A percentile compares a stretch with the other conserved stretches of the same genome.
These are phyloP conservation scores for Emmonsiellopsis sp. DNA, from an alignment of 2,329 filamentous ascomycete species.

Conservation along the genomic window DNA sequence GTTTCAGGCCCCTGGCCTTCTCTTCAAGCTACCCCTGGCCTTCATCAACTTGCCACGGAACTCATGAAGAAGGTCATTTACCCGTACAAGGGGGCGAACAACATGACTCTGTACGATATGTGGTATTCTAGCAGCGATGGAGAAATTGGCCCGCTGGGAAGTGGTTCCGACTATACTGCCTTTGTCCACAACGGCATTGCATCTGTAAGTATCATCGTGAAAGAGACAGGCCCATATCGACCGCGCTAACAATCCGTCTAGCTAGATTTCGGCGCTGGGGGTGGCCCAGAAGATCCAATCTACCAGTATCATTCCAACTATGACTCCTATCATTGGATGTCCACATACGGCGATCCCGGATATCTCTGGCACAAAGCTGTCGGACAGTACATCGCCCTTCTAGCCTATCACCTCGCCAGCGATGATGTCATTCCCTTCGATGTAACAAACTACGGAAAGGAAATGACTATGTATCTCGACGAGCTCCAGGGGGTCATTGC, in stretches of 20 bases:
- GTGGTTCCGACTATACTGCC: constrained; percentile 38
- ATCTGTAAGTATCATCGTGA: constrained; percentile 9
- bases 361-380: constrained; percentile 42
- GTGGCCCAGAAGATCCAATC: constrained; percentile 29
- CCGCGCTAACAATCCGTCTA: constrained; percentile 1
- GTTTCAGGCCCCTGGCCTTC: constrained; percentile 34
- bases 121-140: constrained; percentile 28
- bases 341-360: constrained; percentile 41
- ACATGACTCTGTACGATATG: constrained; percentile 37
- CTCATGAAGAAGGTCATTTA: constrained; percentile 34
- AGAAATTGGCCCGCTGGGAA: constrained; percentile 34
- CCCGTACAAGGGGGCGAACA: constrained; percentile 26
- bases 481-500: constrained; percentile 24
- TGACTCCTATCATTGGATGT: constrained; percentile 44
- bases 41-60: constrained; percentile 26
- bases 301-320: constrained; percentile 42
- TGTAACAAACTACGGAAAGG: constrained; percentile 26
- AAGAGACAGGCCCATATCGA: not conserved
- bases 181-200: constrained; percentile 38
- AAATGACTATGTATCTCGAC: constrained; percentile 27
- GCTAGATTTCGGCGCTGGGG: constrained; percentile 34
- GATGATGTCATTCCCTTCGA: constrained; percentile 32
- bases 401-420: constrained; percentile 32
- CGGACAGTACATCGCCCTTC: constrained; percentile 36
- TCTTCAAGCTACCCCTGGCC: constrained; percentile 30